Evolutionary conservation across 2,329 filamentous ascomycete species (phyloP).

Genomic region (Trichoderma oligosporum): DNA sequence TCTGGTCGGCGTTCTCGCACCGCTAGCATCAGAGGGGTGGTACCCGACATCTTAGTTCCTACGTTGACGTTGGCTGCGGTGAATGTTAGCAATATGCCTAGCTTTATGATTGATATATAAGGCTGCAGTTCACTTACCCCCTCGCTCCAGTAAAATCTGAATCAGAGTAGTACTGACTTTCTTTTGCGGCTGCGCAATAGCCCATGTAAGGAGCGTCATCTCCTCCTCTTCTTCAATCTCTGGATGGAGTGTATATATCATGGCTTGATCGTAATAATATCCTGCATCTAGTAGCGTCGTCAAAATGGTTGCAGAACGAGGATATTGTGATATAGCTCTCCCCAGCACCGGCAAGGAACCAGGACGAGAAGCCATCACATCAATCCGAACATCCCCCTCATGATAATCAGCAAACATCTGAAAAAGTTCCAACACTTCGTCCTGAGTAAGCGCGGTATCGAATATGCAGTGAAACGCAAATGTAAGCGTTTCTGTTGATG

Average conservation of each 20-base stretch:
- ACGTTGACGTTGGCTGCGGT: slow-evolving; percentile 54
- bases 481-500: slow-evolving; percentile 48
- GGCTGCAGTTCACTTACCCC: slow-evolving; percentile 28
- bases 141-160: slow-evolving; percentile 50
- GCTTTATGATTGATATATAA: background rate
- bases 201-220: slow-evolving; percentile 58
- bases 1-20: slow-evolving; percentile 55
- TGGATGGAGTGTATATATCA: slow-evolving; percentile 41
- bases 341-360: slow-evolving; percentile 48
- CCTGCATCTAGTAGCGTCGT: slow-evolving; percentile 53
- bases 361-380: slow-evolving; percentile 45
- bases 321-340: slow-evolving; percentile 52
- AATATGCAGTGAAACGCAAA: slow-evolving; percentile 56
- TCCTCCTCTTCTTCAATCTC: slow-evolving; percentile 50
- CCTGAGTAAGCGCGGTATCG: slow-evolving; percentile 47
- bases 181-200: slow-evolving; percentile 60
- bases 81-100: slow-evolving; percentile 21
- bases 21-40: slow-evolving; percentile 58
- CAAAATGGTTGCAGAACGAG: slow-evolving; percentile 51
- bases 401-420: slow-evolving; percentile 49
- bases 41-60: slow-evolving; percentile 48
- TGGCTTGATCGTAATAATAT: slow-evolving; percentile 56
- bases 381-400: slow-evolving; percentile 46
- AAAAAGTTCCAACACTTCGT: slow-evolving; percentile 49
- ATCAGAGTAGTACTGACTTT: slow-evolving; percentile 57